Percentiles rank a stretch among this genome's conserved stretches.
phyloP scores from a whole-genome alignment of 2,329 filamentous ascomycete species.

The Chrysoporthe puriensis region DNA sequence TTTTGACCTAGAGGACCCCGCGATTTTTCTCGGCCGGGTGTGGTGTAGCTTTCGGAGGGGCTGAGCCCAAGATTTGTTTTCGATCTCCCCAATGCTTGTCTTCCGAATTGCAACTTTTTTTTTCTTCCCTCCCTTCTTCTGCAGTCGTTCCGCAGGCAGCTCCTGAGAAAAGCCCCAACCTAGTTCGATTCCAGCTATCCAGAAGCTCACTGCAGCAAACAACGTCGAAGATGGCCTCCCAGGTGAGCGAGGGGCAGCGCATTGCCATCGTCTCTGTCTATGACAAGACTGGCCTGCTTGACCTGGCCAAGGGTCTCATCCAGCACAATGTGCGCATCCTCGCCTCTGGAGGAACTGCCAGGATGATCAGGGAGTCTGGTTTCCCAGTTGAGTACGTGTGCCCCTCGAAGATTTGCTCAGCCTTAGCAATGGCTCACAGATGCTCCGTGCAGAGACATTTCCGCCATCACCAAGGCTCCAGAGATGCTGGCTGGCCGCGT shows the following conservation, averaged over 20 bases:
- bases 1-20: constrained; percentile 26
- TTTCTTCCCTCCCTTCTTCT: background rate
- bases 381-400: constrained; percentile 83
- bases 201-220: background rate
- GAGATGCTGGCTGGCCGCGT: constrained; percentile 87
- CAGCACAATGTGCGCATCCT: constrained; percentile 90
- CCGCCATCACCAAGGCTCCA: constrained; percentile 92
- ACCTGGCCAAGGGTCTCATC: constrained; percentile 87
- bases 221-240: constrained; percentile 14
- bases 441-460: constrained; percentile 73
- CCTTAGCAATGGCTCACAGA: constrained; percentile 20
- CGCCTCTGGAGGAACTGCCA: constrained; percentile 92
- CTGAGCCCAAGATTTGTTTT: constrained; percentile 5
- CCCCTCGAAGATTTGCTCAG: background rate
- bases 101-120: background rate
- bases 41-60: constrained; percentile 6
- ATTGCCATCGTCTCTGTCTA: constrained; percentile 96
- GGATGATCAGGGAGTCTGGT: constrained; percentile 94
- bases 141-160: background rate
- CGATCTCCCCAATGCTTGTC: background rate
- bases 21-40: background rate
- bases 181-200: background rate
- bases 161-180: background rate
- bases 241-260: constrained; percentile 49
- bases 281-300: constrained; percentile 94